phyloP scores from a whole-genome alignment of 164 flowering plant species.

The Piper longum region DNA sequence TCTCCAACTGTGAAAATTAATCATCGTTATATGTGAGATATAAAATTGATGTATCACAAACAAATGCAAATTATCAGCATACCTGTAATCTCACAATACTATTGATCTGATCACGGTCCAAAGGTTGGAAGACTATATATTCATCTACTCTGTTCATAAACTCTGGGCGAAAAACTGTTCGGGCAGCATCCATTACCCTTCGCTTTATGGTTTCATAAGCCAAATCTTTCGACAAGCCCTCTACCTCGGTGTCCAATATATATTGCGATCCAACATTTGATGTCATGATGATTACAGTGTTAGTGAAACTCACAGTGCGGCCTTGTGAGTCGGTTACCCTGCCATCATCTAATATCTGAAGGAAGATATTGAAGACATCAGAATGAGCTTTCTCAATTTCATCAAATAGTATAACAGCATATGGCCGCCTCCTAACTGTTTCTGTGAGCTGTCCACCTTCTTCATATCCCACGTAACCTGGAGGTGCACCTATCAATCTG shows the following conservation, averaged over 20 bases:
- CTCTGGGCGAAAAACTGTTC: slow-evolving; percentile 85
- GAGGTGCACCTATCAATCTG: slow-evolving; percentile 95
- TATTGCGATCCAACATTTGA: slow-evolving; percentile 97
- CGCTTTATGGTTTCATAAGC: slow-evolving; percentile 72
- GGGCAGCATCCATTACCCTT: slow-evolving; percentile 91
- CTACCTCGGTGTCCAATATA: slow-evolving; percentile 67
- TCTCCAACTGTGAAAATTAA: slow-evolving; percentile 46
- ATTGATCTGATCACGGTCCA: slow-evolving; percentile 74
- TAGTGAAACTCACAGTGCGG: slow-evolving; percentile 90
- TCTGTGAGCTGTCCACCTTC: slow-evolving; percentile 99
- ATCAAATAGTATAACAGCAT: slow-evolving; percentile 83
- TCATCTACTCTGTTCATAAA: slow-evolving; percentile 97
- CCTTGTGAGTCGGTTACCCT: slow-evolving; percentile 97
- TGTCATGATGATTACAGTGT: slow-evolving; percentile 91
- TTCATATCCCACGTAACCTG: slow-evolving; percentile 97
- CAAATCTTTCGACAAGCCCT: slow-evolving; percentile 25
- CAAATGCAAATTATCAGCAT: background rate
- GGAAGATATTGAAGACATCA: slow-evolving; percentile 91
- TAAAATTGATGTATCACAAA: too few relatives aligned
- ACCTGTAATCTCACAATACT: slow-evolving; percentile 85
- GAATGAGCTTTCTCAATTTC: slow-evolving; percentile 96
- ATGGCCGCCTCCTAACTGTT: slow-evolving; percentile 83
- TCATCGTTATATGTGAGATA: background rate
- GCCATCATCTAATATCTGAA: slow-evolving; percentile 96
- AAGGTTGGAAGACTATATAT: slow-evolving; percentile 91